Evolutionary conservation across 2,329 filamentous ascomycete genomes (phyloP), one percentile per base, ranked within the genome.

Genomic region (Neofusicoccum laricinum): DNA sequence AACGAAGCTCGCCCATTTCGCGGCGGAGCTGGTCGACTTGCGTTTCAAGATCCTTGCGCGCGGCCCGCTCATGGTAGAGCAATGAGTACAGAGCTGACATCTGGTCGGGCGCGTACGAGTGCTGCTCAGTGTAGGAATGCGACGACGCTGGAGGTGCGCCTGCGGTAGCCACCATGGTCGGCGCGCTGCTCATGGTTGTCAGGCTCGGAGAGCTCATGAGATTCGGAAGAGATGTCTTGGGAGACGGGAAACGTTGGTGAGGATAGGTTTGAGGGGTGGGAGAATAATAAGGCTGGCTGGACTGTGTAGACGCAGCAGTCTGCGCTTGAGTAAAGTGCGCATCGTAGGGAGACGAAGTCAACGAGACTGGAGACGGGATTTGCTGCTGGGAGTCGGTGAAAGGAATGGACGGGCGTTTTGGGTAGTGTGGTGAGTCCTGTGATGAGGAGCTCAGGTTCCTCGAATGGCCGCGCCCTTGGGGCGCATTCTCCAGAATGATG

Each of bases 401-500:
- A 36, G 58, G 57, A 50, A 41, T 61, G 32, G 64, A 64, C n/a
- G 63, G 41, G 63, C 43, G 41, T 43, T 58, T 58, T 21, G 53
- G 53, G 25, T 58, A 58, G 14, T 41, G 15, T n/a, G 53, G 53
- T 7, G 53, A 58, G 53, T 58, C 53, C 11, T 58, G 36, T 17
- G 65, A 62, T 8, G 73, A 75, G 0, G 70, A 69, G 55, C 71
- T 75, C 25, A 72, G 66, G 30, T 76, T 71, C 3, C 75, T 68
- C 4, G 72, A 70, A 14, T 58, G 66, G 10, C 73, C 71, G 0
- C 73, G 68, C 14, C 70, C 74, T 49, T 71, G 73, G 4, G 76
- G 75, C 40, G 74, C 71, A 21, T 74, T 75, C 53, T 76, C 74
- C 10, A 78, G 71, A 43, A 78, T 75, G 64, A 78, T 76, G 58